phyloP scores from a whole-genome alignment of 768 basidiomycete genomes.

The Tricholoma flavovirens region DNA sequence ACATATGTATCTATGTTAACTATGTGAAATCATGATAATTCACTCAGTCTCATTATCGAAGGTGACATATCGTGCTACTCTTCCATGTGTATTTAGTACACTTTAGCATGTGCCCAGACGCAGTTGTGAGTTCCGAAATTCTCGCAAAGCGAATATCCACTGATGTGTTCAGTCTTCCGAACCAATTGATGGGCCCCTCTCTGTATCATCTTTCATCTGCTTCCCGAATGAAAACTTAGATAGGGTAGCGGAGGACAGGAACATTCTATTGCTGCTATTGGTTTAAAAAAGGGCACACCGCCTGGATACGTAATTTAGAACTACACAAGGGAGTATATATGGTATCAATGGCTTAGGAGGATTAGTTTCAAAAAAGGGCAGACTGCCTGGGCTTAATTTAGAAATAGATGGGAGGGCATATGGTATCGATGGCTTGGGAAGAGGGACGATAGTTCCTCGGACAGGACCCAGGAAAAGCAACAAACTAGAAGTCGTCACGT shows the following conservation, averaged over 20 bases:
- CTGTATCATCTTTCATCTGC: not conserved
- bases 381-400: not conserved
- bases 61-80: not conserved
- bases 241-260: too few species aligned
- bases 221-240: too few species aligned
- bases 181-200: not conserved
- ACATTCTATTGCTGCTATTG: too few species aligned
- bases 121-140: not conserved
- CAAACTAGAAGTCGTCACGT: not conserved
- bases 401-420: conserved; percentile 2
- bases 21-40: not conserved
- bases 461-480: not conserved
- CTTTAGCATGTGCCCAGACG: not conserved
- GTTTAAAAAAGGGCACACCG: not conserved
- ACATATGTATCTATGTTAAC: too few species aligned
- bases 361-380: not conserved
- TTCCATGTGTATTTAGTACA: not conserved
- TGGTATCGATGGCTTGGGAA: not conserved
- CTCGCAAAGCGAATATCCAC: not conserved
- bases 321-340: conserved; percentile 2
- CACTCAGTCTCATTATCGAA: not conserved
- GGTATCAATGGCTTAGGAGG: not conserved
- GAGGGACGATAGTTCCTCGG: not conserved
- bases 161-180: not conserved
- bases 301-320: not conserved